Base-by-base conservation (phyloP, 1,284 basidiomycete genomes). In the Irpex sp. region DNA sequence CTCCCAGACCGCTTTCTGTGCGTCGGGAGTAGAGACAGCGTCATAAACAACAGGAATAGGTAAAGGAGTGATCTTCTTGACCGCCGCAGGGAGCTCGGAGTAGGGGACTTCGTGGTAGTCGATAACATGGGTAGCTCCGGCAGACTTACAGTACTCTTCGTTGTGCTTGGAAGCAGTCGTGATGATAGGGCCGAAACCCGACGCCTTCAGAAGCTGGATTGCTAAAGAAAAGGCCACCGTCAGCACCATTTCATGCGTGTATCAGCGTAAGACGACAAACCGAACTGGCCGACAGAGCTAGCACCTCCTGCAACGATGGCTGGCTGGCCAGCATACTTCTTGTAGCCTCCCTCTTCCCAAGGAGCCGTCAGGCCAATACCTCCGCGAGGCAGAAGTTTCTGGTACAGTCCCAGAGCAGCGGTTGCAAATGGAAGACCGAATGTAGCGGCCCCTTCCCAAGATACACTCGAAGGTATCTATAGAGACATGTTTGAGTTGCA, bases 221-320 rank as follows among this genome's bases (percentile, higher is more conserved):
- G 70, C 71, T 66, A 49, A 7, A 11, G 9, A 31, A 8, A 4
- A 13, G n/a, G 31, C 31, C 31, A 31, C 31, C 31, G 31, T 55
- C 8, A 55, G 53, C 31, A 55, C 17, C 11, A n/a, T 17, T 19
- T 31, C 31, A 6, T 55, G 9, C 21, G 17, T 36, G 19, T 35
- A 17, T 31, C 3, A 55, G 1, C 6, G 19, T 15, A 17, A 51
- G 53, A 15, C 8, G 5, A 67, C 70, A 59, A 21, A 77, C 69
- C 68, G 65, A 69, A 78, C 64, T 77, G 73, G 11, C 78, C 78
- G n/a, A 78, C 75, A 7, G 75, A 75, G 0, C 71, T 70, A 4
- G 75, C 67, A 3, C 76, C 77, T n/a, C 75, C 77, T 61, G 77
- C 69, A 19, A 79, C 66, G 19, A 79, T 59, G 43, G 77, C 65